phyloP scores from a whole-genome alignment of 2,329 filamentous ascomycete species.

The Aspergillus persii region DNA sequence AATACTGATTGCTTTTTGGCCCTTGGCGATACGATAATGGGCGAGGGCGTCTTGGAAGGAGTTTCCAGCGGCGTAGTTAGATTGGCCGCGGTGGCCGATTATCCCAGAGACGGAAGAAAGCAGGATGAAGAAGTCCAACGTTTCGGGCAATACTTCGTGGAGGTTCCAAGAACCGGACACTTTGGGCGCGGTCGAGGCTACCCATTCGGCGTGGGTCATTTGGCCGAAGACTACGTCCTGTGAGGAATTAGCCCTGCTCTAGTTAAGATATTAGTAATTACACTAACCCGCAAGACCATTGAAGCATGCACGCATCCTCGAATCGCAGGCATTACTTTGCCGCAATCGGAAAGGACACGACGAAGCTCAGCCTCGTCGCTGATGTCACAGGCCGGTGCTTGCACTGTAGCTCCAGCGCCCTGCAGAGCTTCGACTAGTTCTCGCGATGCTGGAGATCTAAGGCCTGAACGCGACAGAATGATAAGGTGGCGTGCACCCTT shows the following conservation, averaged over 20 bases:
- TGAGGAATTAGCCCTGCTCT: too few relatives aligned
- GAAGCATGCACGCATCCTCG: slow-evolving; percentile 32
- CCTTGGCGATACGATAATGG: slow-evolving; percentile 19
- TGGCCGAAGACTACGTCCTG: too few relatives aligned
- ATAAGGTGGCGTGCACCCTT: slow-evolving; percentile 10
- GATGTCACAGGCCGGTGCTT: slow-evolving; percentile 24
- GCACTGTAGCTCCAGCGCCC: slow-evolving; percentile 12
- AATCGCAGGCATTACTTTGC: slow-evolving; percentile 21
- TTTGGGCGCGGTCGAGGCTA: slow-evolving; percentile 41
- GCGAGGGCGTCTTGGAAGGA: slow-evolving; percentile 35
- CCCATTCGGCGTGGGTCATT: too few relatives aligned
- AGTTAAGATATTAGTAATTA: too few relatives aligned
- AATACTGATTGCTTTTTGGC: slow-evolving; percentile 4
- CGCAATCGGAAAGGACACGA: neutral
- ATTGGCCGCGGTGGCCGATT: slow-evolving; percentile 42
- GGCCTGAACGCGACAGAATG: slow-evolving; percentile 11
- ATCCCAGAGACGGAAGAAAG: slow-evolving; percentile 38
- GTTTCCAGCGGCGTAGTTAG: slow-evolving; percentile 40
- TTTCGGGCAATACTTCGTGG: slow-evolving; percentile 17
- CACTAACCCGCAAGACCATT: slow-evolving; percentile 25
- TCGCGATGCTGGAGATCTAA: neutral
- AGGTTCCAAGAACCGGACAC: slow-evolving; percentile 35
- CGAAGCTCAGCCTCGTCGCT: neutral
- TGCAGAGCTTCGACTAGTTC: neutral
- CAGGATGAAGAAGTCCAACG: slow-evolving; percentile 41